Percentiles rank a stretch among this genome's conserved stretches.
These are phyloP conservation scores for Xenoacremonium recifei DNA, from an alignment of 2,329 filamentous ascomycete genomes.

Conservation along the genomic window DNA sequence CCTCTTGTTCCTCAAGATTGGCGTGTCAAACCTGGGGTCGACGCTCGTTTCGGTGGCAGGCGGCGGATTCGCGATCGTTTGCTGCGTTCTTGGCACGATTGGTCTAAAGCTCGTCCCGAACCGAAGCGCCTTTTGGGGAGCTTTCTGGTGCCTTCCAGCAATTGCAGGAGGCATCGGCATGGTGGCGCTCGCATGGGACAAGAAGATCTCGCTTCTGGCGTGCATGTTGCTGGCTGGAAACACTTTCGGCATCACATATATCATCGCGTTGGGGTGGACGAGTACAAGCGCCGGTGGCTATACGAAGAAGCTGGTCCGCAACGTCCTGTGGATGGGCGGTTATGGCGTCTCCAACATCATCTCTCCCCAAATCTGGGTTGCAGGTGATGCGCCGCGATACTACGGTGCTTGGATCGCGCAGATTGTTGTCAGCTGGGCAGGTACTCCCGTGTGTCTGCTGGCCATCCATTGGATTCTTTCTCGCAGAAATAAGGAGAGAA, in stretches of 20 bases:
- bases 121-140: slow-evolving; percentile 29
- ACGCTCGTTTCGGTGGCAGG: slow-evolving; percentile 38
- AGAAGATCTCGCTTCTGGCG: slow-evolving; percentile 21
- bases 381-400: slow-evolving; percentile 24
- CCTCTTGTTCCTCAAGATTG: slow-evolving; percentile 33
- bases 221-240: slow-evolving; percentile 31
- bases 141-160: slow-evolving; percentile 25
- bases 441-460: slow-evolving; percentile 32
- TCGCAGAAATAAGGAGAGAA: slow-evolving; percentile 28
- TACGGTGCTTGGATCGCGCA: slow-evolving; percentile 25
- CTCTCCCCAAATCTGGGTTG: slow-evolving; percentile 36
- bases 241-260: slow-evolving; percentile 31
- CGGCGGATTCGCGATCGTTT: slow-evolving; percentile 31
- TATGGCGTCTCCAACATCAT: slow-evolving; percentile 35
- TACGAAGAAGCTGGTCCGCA: slow-evolving; percentile 43
- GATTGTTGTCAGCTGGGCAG: slow-evolving; percentile 32
- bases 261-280: slow-evolving; percentile 34
- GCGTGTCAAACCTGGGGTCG: slow-evolving; percentile 35
- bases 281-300: slow-evolving; percentile 36
- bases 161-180: slow-evolving; percentile 26
- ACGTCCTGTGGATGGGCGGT: slow-evolving; percentile 38
- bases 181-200: slow-evolving; percentile 25
- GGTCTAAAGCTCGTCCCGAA: slow-evolving; percentile 29
- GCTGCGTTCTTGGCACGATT: slow-evolving; percentile 31
- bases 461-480: slow-evolving; percentile 31